Evolutionary conservation across 495 filamentous ascomycete genomes (phyloP), one percentile per base, ranked within the genome.

Genomic region (Podospora anserina): DNA sequence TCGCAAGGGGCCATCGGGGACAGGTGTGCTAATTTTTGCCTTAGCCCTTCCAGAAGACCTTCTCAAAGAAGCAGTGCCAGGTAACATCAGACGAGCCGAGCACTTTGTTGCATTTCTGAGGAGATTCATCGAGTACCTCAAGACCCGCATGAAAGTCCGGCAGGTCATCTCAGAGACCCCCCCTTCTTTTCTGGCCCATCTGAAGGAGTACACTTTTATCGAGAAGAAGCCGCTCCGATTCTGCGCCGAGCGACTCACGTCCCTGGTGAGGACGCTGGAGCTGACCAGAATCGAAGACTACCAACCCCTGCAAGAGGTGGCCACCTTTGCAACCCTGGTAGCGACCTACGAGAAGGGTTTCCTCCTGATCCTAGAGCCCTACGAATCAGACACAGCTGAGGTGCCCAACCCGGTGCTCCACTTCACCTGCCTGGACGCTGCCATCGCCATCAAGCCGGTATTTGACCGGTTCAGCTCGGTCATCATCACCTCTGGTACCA

Each of bases 291-390:
- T 99, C 63, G 96, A 98, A 80, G 96, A 99, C 74, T 98, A 96
- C 75, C 93, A 96, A 68, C 91, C 95, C 5, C 85, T 99, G 0
- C 96, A 99, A 83, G 94, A 99, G 82, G 93, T 99, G 15, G 96
- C 96, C 7, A 97, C 94, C 2, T 99, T 99, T 76, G 96, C 96
- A n/a, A 99, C 96, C 2, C 85, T 99, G 0, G 93, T 95, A 39
- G 91, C 95, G 57, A 99, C 96, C 2, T 99, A 99, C 76, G 96
- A 99, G 68, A 97, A 92, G 74, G 96, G 96, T 4, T 99, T 99
- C 75, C 84, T 96, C 4, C 85, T 99, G 30, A 99, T 99, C 57
- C 85, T 98, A 44, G 95, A 99, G 71, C 96, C 96, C 1, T 99
- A 90, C 72, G 96, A 99, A 80, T 94, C 93, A 0, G 96, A 97